These are phyloP conservation scores for Rhizopus arrhizus DNA, from an alignment of 371 early-diverging fungal species.

Conservation along the genomic window DNA sequence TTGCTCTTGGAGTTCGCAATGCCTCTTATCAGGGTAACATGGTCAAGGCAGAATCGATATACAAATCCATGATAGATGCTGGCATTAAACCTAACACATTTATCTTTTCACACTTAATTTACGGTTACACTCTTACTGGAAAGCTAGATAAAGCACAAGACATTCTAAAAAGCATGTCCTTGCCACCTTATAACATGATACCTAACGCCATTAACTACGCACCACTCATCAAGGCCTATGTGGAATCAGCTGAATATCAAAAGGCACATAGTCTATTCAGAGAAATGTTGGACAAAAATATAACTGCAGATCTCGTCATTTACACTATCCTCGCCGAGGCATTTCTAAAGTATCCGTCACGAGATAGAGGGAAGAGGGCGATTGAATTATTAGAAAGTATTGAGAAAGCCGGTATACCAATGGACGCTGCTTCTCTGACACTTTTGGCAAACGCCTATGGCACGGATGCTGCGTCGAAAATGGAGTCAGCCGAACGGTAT, in stretches of 20 bases:
- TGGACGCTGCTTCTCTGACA: conserved; percentile 33
- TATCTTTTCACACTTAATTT: conserved; percentile 43
- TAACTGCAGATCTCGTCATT: conserved; percentile 33
- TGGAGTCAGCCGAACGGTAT: neutral
- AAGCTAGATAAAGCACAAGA: conserved; percentile 36
- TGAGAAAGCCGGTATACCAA: conserved; percentile 15
- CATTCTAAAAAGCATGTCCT: conserved; percentile 24
- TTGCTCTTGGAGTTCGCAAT: conserved; percentile 40
- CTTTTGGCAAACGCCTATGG: conserved; percentile 42
- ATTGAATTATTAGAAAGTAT: conserved; percentile 31
- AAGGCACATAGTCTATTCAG: conserved; percentile 36
- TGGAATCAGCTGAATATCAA: conserved; percentile 36
- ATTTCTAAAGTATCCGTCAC: conserved; percentile 29
- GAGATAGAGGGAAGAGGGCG: conserved; percentile 25
- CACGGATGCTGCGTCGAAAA: conserved; percentile 14
- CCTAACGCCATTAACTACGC: conserved; percentile 38
- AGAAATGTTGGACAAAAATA: conserved; percentile 38
- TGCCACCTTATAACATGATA: conserved; percentile 22
- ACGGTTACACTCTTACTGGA: conserved; percentile 33
- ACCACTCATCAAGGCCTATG: conserved; percentile 41
- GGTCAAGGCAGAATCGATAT: conserved; percentile 32
- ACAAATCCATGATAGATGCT: conserved; percentile 31
- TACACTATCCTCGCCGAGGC: conserved; percentile 45
- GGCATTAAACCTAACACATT: conserved; percentile 42
- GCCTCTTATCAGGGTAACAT: conserved; percentile 36